Evolutionary conservation across 2,329 filamentous ascomycete genomes (phyloP).

Genomic region (Phyllosticta citribraziliensis): DNA sequence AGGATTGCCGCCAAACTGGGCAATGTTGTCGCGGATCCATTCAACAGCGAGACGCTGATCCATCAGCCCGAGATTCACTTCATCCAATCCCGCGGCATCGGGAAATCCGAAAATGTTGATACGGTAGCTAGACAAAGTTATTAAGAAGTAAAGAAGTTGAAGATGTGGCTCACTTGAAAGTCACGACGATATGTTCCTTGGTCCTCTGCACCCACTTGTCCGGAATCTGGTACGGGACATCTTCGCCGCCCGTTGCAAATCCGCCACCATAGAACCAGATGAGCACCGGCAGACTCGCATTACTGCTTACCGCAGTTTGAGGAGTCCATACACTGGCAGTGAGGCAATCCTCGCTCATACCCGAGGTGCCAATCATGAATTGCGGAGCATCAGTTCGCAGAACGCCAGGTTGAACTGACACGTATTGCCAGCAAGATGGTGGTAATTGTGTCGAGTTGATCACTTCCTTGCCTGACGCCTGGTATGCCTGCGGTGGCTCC

Average conservation of each 20-base stretch:
- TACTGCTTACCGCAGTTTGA: conserved; percentile 13
- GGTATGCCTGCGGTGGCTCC: conserved; percentile 20
- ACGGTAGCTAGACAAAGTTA: conserved; percentile 11
- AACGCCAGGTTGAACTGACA: conserved; percentile 9
- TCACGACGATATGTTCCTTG: conserved; percentile 25
- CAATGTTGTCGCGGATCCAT: conserved; percentile 33
- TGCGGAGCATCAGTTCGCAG: conserved; percentile 12
- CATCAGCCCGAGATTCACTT: conserved; percentile 27
- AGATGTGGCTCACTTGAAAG: conserved; percentile 14
- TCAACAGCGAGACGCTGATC: conserved; percentile 31
- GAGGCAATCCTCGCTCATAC: conserved; percentile 22
- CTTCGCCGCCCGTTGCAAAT: conserved; percentile 9
- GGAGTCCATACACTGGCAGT: conserved; percentile 25
- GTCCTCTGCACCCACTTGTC: conserved; percentile 8
- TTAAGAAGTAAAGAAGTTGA: conserved; percentile 10
- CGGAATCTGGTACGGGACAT: conserved; percentile 6
- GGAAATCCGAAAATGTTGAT: conserved; percentile 32
- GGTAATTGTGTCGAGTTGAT: conserved; percentile 2
- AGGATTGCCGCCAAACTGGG: conserved; percentile 36
- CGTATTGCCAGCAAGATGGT: conserved; percentile 8
- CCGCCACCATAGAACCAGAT: conserved; percentile 9
- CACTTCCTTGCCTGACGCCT: conserved; percentile 15
- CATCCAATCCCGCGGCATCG: conserved; percentile 11
- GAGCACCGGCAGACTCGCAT: conserved; percentile 21
- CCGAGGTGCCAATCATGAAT: not conserved